phyloP scores from a whole-genome alignment of 2,329 filamentous ascomycete species.

The Aureobasidium sp. region DNA sequence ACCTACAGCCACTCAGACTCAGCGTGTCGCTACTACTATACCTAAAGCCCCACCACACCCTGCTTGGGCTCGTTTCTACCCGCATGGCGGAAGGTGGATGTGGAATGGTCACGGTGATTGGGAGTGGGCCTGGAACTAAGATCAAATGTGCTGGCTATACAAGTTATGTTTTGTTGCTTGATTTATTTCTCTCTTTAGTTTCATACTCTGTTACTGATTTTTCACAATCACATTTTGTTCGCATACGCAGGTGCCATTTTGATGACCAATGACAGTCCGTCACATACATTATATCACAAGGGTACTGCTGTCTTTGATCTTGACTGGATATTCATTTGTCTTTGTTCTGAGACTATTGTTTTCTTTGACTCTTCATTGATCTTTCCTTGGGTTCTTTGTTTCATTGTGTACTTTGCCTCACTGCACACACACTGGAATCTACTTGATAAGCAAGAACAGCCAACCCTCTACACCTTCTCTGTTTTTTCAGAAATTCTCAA shows the following conservation, averaged over 20 bases:
- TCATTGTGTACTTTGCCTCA: neutral
- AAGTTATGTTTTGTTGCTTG: neutral
- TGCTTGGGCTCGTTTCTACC: neutral
- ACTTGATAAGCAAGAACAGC: neutral
- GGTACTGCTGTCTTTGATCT: too few species aligned
- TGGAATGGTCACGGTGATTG: constrained; percentile 5
- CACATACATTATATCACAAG: too few species aligned
- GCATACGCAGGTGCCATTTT: too few species aligned
- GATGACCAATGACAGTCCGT: too few species aligned
- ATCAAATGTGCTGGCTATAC: neutral
- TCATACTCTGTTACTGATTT: too few species aligned
- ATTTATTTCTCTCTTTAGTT: too few species aligned
- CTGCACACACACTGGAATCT: neutral
- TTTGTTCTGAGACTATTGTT: too few species aligned
- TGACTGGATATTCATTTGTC: too few species aligned
- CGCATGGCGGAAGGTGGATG: neutral
- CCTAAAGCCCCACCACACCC: neutral
- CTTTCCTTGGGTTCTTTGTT: too few species aligned
- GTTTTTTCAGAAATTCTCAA: neutral
- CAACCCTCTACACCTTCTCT: neutral
- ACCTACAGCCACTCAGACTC: neutral
- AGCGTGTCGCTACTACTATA: neutral
- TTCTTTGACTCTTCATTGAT: neutral
- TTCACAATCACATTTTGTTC: too few species aligned
- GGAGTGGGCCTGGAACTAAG: neutral